phyloP scores from a whole-genome alignment of 2,329 filamentous ascomycete genomes.

The Mariannaea sp. region DNA sequence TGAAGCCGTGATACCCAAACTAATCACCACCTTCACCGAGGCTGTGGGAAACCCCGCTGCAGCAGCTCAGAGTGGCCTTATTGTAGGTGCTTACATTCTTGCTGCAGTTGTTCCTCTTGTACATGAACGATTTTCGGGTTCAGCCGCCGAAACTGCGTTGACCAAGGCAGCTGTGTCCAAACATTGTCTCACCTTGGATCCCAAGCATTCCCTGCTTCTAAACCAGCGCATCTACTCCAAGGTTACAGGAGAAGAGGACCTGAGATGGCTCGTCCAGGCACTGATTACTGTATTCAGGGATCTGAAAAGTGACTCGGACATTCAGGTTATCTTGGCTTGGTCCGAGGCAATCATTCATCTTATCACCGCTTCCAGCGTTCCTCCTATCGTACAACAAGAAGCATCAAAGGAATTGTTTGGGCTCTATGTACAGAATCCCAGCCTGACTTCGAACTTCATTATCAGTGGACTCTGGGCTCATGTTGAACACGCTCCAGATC shows the following conservation, averaged over 20 bases:
- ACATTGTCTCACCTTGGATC: slow-evolving; percentile 70
- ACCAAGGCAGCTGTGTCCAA: slow-evolving; percentile 65
- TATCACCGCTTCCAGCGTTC: slow-evolving; percentile 65
- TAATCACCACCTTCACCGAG: slow-evolving; percentile 77
- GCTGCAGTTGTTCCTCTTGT: slow-evolving; percentile 65
- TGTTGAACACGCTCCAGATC: slow-evolving; percentile 67
- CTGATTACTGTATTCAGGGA: slow-evolving; percentile 64
- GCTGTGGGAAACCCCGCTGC: slow-evolving; percentile 76
- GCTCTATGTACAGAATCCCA: slow-evolving; percentile 66
- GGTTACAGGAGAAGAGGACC: slow-evolving; percentile 72
- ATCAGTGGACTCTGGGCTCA: slow-evolving; percentile 80
- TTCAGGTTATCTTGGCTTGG: slow-evolving; percentile 71
- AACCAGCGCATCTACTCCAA: slow-evolving; percentile 87
- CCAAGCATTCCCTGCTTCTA: slow-evolving; percentile 86
- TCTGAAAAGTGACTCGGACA: slow-evolving; percentile 54
- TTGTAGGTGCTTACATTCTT: slow-evolving; percentile 78
- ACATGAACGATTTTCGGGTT: slow-evolving; percentile 59
- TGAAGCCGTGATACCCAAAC: slow-evolving; percentile 56
- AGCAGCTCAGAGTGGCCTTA: slow-evolving; percentile 80
- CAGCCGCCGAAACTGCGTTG: slow-evolving; percentile 50
- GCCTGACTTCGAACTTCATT: slow-evolving; percentile 64
- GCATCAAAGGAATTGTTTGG: slow-evolving; percentile 64
- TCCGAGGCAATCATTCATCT: slow-evolving; percentile 83
- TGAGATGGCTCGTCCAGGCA: slow-evolving; percentile 75
- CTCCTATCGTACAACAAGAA: slow-evolving; percentile 66